phyloP scores from a whole-genome alignment of 2,329 filamentous ascomycete species.

The Trichoderma oligosporum region DNA sequence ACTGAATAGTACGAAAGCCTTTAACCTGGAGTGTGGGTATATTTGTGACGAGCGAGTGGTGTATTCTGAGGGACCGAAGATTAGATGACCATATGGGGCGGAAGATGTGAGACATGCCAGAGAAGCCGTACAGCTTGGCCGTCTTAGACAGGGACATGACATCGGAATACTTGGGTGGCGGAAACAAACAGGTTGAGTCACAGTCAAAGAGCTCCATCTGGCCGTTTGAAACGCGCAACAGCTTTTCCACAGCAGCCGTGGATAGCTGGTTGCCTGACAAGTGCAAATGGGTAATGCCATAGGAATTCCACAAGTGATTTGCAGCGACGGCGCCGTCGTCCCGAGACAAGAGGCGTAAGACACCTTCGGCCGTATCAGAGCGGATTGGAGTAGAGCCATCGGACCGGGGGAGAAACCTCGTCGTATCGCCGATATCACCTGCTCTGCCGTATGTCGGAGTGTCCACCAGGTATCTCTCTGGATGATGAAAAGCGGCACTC shows the following conservation, averaged over 20 bases:
- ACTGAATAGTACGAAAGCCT: conserved; percentile 35
- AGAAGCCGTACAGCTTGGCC: conserved; percentile 40
- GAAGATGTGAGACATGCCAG: conserved; percentile 46
- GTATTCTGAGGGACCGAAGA: conserved; percentile 50
- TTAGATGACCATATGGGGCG: conserved; percentile 52
- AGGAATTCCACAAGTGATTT: conserved; percentile 23
- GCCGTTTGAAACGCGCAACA: conserved; percentile 43
- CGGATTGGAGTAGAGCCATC: conserved; percentile 27
- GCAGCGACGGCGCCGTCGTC: conserved; percentile 21
- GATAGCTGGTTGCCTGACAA: conserved; percentile 50
- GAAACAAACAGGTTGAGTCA: conserved; percentile 38
- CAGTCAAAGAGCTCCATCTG: conserved; percentile 53
- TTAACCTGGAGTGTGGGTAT: conserved; percentile 44
- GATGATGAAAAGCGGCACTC: conserved; percentile 44
- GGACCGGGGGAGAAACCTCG: conserved; percentile 29
- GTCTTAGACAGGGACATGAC: conserved; percentile 28
- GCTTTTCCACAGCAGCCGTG: conserved; percentile 37
- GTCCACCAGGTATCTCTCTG: conserved; percentile 47
- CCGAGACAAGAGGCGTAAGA: conserved; percentile 25
- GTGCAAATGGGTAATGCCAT: conserved; percentile 51
- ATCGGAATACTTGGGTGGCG: conserved; percentile 12
- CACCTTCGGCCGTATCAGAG: conserved; percentile 30
- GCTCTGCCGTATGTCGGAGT: conserved; percentile 36
- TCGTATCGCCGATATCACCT: not conserved
- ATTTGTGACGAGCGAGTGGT: conserved; percentile 58